A percentile compares a stretch with the other conserved stretches of the same genome.
Evolutionary conservation across 495 filamentous ascomycete species (phyloP).

Genomic region (Podospora comata): DNA sequence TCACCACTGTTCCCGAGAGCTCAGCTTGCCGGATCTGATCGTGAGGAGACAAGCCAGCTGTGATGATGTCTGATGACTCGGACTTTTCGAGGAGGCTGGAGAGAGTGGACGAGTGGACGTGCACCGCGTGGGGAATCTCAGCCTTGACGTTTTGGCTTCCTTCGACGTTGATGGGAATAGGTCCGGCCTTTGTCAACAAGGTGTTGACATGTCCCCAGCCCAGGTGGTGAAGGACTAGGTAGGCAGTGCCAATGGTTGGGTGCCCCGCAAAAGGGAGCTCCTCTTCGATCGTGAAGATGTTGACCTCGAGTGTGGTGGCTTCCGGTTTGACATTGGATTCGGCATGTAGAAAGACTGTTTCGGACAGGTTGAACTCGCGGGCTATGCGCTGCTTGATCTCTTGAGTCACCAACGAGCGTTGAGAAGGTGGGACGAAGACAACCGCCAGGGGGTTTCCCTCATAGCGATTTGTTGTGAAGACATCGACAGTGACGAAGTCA

Average conservation of each 20-base stretch:
- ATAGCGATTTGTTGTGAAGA: conserved; percentile 59
- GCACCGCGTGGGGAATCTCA: conserved; percentile 62
- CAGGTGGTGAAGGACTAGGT: conserved; percentile 45
- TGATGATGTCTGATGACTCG: not conserved
- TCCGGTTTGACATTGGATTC: conserved; percentile 65
- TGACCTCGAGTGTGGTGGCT: conserved; percentile 45
- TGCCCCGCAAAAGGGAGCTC: conserved; percentile 78
- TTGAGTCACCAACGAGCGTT: conserved; percentile 40
- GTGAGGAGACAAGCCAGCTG: conserved; percentile 25
- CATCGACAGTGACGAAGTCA: conserved; percentile 60
- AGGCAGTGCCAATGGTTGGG: conserved; percentile 68
- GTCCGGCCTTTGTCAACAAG: conserved; percentile 62
- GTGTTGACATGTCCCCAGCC: conserved; percentile 36
- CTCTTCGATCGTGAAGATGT: conserved; percentile 63
- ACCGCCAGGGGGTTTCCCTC: conserved; percentile 68
- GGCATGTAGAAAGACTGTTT: conserved; percentile 75
- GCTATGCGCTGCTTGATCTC: conserved; percentile 63
- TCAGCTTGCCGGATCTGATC: conserved; percentile 32
- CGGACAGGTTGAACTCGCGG: conserved; percentile 79
- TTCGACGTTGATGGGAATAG: conserved; percentile 22
- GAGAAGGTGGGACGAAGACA: conserved; percentile 47
- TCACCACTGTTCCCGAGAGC: conserved; percentile 50
- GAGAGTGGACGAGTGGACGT: conserved; percentile 51
- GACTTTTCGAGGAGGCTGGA: conserved; percentile 17
- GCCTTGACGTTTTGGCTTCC: conserved; percentile 42